Conservation (phyloP, 306 rosid species). For the Vigna nakashimae region DNA sequence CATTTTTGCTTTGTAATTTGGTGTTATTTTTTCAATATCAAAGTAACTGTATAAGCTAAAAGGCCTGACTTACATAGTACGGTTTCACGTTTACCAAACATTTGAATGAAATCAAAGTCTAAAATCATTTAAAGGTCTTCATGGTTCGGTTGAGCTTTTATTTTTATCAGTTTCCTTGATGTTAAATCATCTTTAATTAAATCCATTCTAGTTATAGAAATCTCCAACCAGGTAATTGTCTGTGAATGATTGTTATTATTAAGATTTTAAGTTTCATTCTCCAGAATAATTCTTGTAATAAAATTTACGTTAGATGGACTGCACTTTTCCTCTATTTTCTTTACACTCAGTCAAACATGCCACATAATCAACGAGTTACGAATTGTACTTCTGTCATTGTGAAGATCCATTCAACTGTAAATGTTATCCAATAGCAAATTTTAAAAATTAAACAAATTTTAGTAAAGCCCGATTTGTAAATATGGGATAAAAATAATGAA, state of each 20-base stretch:
- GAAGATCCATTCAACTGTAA: too few relatives aligned
- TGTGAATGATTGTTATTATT: not conserved
- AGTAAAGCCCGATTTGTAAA: too few relatives aligned
- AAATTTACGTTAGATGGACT: not conserved
- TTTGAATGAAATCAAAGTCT: conserved; percentile 22
- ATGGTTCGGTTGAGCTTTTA: not conserved
- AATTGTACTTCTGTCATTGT: too few relatives aligned
- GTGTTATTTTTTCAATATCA: conserved; percentile 33
- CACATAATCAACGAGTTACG: not conserved
- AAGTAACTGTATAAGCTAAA: conserved; percentile 38
- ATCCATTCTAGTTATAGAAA: not conserved
- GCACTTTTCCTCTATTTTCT: too few relatives aligned
- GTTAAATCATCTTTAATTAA: not conserved
- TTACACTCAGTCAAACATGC: not conserved
- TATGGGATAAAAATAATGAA: not conserved
- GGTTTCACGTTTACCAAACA: conserved; percentile 16
- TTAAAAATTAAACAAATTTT: too few relatives aligned
- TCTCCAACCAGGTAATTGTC: too few relatives aligned
- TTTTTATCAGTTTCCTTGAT: not conserved
- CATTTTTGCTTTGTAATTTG: conserved; percentile 51
- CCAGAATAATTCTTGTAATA: not conserved
- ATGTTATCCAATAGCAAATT: too few relatives aligned
- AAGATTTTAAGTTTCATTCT: too few relatives aligned
- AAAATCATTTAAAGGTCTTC: not conserved
- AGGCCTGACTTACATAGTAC: conserved; percentile 1